A percentile compares a stretch with the other conserved stretches of the same genome.
Evolutionary conservation across 306 rosid species (phyloP).

Genomic region (Hippophae tibetana): DNA sequence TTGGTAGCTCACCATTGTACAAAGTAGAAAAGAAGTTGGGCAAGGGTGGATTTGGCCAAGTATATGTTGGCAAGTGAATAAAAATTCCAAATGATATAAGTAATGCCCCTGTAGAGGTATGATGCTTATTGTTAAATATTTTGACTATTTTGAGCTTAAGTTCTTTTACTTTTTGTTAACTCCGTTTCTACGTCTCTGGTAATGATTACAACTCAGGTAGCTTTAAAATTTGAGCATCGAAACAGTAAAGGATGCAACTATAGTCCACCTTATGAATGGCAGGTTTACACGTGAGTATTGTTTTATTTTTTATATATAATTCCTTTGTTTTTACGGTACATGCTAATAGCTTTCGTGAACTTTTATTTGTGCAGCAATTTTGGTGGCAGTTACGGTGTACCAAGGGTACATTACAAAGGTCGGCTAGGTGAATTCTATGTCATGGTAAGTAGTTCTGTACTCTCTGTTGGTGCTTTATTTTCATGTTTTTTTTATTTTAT

Average conservation of each 20-base stretch:
- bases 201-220: constrained; percentile 48
- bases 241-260: constrained; percentile 85
- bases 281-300: constrained; percentile 73
- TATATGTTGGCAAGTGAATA: constrained; percentile 74
- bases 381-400: constrained; percentile 96
- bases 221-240: constrained; percentile 82
- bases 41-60: constrained; percentile 99
- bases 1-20: constrained; percentile 75
- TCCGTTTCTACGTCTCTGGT: constrained; percentile 1
- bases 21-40: constrained; percentile 75
- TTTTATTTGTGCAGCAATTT: constrained; percentile 51
- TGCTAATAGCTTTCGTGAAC: not conserved
- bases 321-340: not conserved
- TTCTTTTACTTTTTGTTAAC: not conserved
- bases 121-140: constrained; percentile 1
- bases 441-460: constrained; percentile 40
- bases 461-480: constrained; percentile 6
- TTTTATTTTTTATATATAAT: constrained; percentile 3
- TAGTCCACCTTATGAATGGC: constrained; percentile 94
- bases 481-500: constrained; percentile 9
- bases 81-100: constrained; percentile 44
- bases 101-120: constrained; percentile 73
- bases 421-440: constrained; percentile 69
- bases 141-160: constrained; percentile 3
- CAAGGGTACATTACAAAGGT: constrained; percentile 81